phyloP scores from a whole-genome alignment of 2,329 filamentous ascomycete genomes.

The Orbilia brochopaga region DNA sequence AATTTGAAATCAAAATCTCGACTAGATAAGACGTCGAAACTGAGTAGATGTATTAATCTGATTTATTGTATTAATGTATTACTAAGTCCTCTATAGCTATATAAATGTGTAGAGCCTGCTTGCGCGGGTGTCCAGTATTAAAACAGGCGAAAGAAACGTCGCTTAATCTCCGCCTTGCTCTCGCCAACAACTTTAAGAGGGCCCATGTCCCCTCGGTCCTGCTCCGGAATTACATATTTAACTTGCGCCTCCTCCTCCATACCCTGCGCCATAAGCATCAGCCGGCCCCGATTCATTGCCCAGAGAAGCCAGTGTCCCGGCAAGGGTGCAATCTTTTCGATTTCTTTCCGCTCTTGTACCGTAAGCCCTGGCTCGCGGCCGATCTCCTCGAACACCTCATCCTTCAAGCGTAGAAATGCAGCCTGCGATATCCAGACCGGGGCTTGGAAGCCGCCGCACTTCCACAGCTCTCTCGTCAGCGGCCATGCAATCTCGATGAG shows the following conservation, averaged over 20 bases:
- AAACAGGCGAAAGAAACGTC: too few relatives aligned
- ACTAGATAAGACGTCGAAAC: too few relatives aligned
- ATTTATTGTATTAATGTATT: too few relatives aligned
- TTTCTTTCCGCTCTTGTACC: slow-evolving; percentile 19
- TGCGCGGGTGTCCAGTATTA: too few relatives aligned
- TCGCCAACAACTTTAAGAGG: too few relatives aligned
- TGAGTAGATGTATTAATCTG: too few relatives aligned
- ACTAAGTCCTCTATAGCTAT: too few relatives aligned
- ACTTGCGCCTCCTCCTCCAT: slow-evolving; percentile 9
- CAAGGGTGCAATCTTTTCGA: slow-evolving; percentile 23
- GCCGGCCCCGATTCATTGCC: slow-evolving; percentile 33
- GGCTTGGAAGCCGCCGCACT: not conserved
- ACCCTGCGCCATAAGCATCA: slow-evolving; percentile 21
- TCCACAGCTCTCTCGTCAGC: slow-evolving; percentile 18
- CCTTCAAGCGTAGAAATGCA: slow-evolving; percentile 11
- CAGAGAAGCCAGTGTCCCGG: slow-evolving; percentile 19
- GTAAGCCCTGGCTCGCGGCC: slow-evolving; percentile 24
- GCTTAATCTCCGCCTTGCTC: too few relatives aligned
- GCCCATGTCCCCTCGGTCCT: too few relatives aligned
- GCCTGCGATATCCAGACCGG: slow-evolving; percentile 9
- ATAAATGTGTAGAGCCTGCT: too few relatives aligned
- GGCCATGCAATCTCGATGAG: slow-evolving; percentile 35
- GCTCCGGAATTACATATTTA: not conserved
- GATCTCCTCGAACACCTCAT: slow-evolving; percentile 15
- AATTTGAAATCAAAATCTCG: too few relatives aligned